Evolutionary conservation across 2,329 filamentous ascomycete genomes (phyloP).

Genomic region (Paraphoma chrysanthemicola): DNA sequence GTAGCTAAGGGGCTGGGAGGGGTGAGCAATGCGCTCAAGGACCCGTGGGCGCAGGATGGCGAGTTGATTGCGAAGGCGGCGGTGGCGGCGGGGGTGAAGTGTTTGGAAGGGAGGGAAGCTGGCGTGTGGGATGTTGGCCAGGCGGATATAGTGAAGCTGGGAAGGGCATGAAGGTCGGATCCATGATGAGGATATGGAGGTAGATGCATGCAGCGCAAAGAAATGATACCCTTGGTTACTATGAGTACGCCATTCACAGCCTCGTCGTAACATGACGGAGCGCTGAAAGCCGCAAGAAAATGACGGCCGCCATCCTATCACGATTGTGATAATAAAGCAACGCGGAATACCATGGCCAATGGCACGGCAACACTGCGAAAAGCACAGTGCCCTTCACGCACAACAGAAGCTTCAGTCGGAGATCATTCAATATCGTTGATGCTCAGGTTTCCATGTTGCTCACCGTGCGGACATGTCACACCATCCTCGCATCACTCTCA

Average conservation of each 20-base stretch:
- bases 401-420: too few relatives aligned
- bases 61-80: conserved; percentile 74
- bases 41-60: conserved; percentile 76
- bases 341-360: too few relatives aligned
- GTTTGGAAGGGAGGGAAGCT: conserved; percentile 60
- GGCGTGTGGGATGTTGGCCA: conserved; percentile 67
- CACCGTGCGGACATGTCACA: not conserved
- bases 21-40: conserved; percentile 56
- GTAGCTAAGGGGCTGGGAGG: conserved; percentile 64
- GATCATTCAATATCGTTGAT: not conserved
- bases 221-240: not conserved
- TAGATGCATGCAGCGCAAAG: not conserved
- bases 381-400: too few relatives aligned
- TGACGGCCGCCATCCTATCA: too few relatives aligned
- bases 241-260: too few relatives aligned
- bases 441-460: not conserved
- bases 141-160: conserved; percentile 70
- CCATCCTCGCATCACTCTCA: not conserved
- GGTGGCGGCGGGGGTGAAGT: conserved; percentile 63
- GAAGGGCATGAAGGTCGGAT: conserved; percentile 49
- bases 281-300: too few relatives aligned
- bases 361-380: too few relatives aligned
- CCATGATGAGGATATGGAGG: not conserved
- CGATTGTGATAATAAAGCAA: too few relatives aligned
- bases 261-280: too few relatives aligned